Percentiles rank a stretch among this genome's conserved stretches.
Evolutionary conservation across 108 stramenopile species (phyloP).

Genomic region (Cyclotella cryptica): DNA sequence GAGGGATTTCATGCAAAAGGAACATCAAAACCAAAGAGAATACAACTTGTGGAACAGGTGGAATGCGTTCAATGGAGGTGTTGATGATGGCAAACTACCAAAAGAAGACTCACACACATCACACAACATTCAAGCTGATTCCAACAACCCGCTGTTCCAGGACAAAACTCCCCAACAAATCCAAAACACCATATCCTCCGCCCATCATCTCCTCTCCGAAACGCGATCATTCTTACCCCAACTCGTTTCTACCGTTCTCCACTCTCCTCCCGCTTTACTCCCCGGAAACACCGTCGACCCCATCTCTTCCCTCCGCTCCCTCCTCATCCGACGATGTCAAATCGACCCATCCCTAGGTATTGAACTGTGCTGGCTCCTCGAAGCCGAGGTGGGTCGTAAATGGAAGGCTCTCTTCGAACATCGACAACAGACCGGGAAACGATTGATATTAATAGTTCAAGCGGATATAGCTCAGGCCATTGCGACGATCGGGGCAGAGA

Average conservation of each 20-base stretch:
- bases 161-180: constrained; percentile 21
- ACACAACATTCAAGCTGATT: neutral
- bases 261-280: constrained; percentile 73
- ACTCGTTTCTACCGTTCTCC: constrained; percentile 80
- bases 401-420: constrained; percentile 92
- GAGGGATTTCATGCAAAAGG: constrained; percentile 28
- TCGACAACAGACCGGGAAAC: constrained; percentile 80
- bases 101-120: neutral
- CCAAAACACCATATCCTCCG: constrained; percentile 11
- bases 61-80: neutral
- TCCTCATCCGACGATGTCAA: constrained; percentile 70
- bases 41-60: constrained; percentile 14
- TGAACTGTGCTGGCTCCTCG: constrained; percentile 88
- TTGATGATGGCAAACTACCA: too few relatives aligned
- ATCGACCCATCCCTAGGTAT: constrained; percentile 84
- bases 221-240: constrained; percentile 83
- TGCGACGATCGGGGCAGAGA: constrained; percentile 81
- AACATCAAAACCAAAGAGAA: constrained; percentile 25
- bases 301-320: constrained; percentile 68
- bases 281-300: constrained; percentile 64
- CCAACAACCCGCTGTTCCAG: constrained; percentile 1
- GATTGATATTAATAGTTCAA: constrained; percentile 84
- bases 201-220: constrained; percentile 50
- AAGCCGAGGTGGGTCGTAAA: constrained; percentile 89
- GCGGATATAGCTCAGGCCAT: constrained; percentile 84